phyloP scores from a whole-genome alignment of 495 filamentous ascomycete genomes.

The Choiromyces venosus region DNA sequence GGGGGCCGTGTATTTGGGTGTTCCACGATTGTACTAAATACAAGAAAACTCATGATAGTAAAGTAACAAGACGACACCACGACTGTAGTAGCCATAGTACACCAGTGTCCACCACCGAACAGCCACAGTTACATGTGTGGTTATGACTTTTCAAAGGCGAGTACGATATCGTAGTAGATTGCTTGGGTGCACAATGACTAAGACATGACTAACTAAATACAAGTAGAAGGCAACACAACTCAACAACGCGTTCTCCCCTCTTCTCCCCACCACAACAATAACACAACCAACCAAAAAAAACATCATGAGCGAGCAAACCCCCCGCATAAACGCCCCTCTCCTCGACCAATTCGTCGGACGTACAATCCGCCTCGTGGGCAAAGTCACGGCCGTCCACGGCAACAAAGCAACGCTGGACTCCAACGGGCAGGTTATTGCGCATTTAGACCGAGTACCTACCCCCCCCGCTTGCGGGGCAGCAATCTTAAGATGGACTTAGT shows the following conservation, averaged over 20 bases:
- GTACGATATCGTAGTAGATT: too few relatives aligned
- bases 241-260: not conserved
- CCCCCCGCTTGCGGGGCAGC: not conserved
- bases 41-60: too few relatives aligned
- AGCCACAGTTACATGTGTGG: too few relatives aligned
- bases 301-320: conserved; percentile 48
- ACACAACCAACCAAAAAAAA: not conserved
- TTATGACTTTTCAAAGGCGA: too few relatives aligned
- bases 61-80: too few relatives aligned
- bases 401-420: conserved; percentile 73
- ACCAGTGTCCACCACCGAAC: too few relatives aligned
- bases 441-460: conserved; percentile 62
- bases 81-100: too few relatives aligned
- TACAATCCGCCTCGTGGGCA: conserved; percentile 79
- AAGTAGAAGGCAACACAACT: too few relatives aligned
- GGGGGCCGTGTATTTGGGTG: too few relatives aligned
- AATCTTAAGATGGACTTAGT: not conserved
- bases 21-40: too few relatives aligned
- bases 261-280: not conserved
- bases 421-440: conserved; percentile 64
- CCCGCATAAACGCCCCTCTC: conserved; percentile 63
- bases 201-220: too few relatives aligned
- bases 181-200: too few relatives aligned
- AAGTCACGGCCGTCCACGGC: conserved; percentile 71
- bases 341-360: conserved; percentile 63